phyloP scores from a whole-genome alignment of 768 basidiomycete genomes.

The Boletus vermiculosoides region DNA sequence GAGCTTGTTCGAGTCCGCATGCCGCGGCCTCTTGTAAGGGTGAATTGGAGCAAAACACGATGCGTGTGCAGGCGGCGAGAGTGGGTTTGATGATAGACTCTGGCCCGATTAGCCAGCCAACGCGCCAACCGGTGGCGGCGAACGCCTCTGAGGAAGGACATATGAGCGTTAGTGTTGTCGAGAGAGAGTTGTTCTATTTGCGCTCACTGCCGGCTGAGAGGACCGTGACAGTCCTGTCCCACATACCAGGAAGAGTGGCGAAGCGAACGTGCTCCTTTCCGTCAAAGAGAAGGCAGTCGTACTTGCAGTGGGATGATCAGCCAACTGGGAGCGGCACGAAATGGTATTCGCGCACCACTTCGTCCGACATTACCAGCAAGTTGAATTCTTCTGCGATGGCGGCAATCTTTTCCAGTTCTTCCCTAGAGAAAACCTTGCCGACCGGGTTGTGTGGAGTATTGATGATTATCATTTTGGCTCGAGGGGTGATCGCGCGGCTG shows the following conservation, averaged over 20 bases:
- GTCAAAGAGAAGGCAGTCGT: conserved; percentile 91
- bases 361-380: conserved; percentile 90
- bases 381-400: conserved; percentile 88
- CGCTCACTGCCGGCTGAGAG: conserved; percentile 89
- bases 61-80: conserved; percentile 87
- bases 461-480: conserved; percentile 91
- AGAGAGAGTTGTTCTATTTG: background rate
- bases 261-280: conserved; percentile 88
- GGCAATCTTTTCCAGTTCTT: conserved; percentile 85
- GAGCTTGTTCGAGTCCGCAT: conserved; percentile 79
- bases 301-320: conserved; percentile 45
- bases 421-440: conserved; percentile 90
- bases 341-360: conserved; percentile 70
- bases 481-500: conserved; percentile 80
- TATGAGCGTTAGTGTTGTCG: background rate
- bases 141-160: conserved; percentile 69
- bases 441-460: conserved; percentile 98
- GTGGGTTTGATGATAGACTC: conserved; percentile 79
- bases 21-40: conserved; percentile 95
- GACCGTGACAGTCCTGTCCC: conserved; percentile 96
- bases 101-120: conserved; percentile 95
- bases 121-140: conserved; percentile 95
- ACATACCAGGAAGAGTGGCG: conserved; percentile 95
- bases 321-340: background rate
- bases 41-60: conserved; percentile 94